Base-by-base conservation (phyloP, 2,329 filamentous ascomycete species). In the Diaporthe nobilis region DNA sequence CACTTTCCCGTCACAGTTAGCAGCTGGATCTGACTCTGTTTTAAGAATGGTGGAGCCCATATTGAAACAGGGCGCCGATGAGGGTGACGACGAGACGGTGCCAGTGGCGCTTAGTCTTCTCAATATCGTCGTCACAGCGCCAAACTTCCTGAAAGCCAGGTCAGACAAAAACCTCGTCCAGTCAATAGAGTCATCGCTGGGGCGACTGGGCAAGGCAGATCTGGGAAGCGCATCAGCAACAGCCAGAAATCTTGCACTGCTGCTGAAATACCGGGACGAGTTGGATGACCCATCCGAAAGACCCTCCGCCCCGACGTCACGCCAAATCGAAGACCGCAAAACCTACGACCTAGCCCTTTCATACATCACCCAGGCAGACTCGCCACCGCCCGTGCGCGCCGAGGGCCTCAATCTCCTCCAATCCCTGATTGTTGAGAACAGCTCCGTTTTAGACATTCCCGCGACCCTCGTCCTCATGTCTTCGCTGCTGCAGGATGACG, bases 401-500 rank as follows among this genome's bases (percentile, higher is more conserved):
- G 91, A 94, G 80, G 92, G 92, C 0, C 83, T 94, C 12, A 90
- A 90, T 67, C 84, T 94, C 2, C 82, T 94, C 15, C 90, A 90
- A 0, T 83, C 82, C 3, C 85, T 95, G 12, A 88, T 95, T 53
- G 78, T 86, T 34, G 82, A 88, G 0, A 84, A 86, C 53, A 91
- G 91, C 57, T 83, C 91, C 0, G 85, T 92, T 13, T 82, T 95
- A 22, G 93, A 95, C 80, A 88, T 95, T n/a, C 90, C 91, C 0
- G 89, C 91, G 1, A 86, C 91, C 4, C 85, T 93, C 0, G 89
- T 93, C 8, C 86, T 94, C 1, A 85, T 95, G 72, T 91, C 91
- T 1, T 90, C 89, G 13, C 86, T 94, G 0, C 85, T 95, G 1
- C 88, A 89, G 76, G 92, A 94, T 67, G 85, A 88, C 8, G 94